A percentile compares a stretch with the other conserved stretches of the same genome.
Evolutionary conservation across 345 rosid genomes (phyloP).

Genomic region (Populus nigra): DNA sequence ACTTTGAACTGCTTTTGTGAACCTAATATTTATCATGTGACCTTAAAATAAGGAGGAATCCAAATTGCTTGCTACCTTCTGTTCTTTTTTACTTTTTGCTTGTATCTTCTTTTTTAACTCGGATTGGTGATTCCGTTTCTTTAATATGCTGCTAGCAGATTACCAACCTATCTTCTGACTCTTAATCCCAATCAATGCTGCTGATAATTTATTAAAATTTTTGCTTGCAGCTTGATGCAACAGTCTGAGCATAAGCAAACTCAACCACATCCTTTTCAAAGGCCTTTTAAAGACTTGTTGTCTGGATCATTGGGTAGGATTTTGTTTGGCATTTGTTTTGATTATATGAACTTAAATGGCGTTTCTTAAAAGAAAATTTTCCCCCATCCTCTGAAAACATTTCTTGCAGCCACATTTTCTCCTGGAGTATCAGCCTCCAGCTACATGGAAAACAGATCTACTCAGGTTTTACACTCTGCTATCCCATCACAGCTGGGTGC

Average conservation of each 20-base stretch:
- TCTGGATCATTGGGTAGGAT: slow-evolving; percentile 51
- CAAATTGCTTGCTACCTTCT: background rate
- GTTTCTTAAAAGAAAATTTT: background rate
- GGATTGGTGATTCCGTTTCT: background rate
- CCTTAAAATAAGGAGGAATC: background rate
- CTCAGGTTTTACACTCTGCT: slow-evolving; percentile 17
- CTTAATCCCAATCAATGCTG: background rate
- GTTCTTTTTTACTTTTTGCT: background rate
- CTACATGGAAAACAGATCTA: slow-evolving; percentile 14
- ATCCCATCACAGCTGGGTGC: slow-evolving; percentile 20
- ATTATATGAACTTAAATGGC: slow-evolving; percentile 12
- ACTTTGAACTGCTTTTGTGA: background rate
- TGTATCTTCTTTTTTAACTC: background rate
- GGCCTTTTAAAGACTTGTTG: slow-evolving; percentile 43
- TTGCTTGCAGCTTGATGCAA: slow-evolving; percentile 42
- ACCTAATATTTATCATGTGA: background rate
- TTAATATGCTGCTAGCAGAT: slow-evolving; percentile 11
- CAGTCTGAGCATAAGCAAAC: slow-evolving; percentile 50
- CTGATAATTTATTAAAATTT: background rate
- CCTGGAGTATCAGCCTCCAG: slow-evolving; percentile 20
- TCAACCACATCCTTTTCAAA: slow-evolving; percentile 40
- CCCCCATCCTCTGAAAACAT: slow-evolving; percentile 21
- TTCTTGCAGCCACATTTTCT: slow-evolving; percentile 40
- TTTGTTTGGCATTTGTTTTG: slow-evolving; percentile 8
- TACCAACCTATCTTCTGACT: background rate